Conservation (phyloP, 305 asterid species). For the Solanum hybrid region DNA sequence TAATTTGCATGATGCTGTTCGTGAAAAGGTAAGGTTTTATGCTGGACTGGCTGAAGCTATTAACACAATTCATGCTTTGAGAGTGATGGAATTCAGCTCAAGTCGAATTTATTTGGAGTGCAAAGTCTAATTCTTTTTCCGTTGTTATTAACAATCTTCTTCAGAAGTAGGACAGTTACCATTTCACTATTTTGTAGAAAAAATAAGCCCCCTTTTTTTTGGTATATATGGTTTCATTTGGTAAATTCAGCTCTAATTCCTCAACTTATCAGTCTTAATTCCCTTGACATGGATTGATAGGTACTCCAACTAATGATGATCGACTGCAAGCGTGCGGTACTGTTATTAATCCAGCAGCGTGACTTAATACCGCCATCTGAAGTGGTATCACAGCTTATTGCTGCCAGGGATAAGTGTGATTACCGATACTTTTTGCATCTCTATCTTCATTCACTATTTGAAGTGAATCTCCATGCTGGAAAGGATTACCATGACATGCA, state of each 20-base stretch:
- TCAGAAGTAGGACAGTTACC: not conserved
- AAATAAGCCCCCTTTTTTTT: not conserved
- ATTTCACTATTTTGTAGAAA: not conserved
- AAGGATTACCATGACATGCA: constrained; percentile 13
- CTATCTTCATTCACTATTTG: constrained; percentile 76
- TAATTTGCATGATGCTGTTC: constrained; percentile 72
- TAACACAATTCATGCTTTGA: not conserved
- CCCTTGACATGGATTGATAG: constrained; percentile 33
- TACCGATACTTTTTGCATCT: constrained; percentile 54
- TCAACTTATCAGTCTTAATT: not conserved
- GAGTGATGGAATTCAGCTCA: not conserved
- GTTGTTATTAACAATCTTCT: not conserved
- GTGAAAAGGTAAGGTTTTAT: constrained; percentile 56
- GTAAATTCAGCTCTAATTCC: not conserved
- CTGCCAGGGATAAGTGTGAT: constrained; percentile 38
- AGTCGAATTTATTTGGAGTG: not conserved
- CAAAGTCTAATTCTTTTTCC: not conserved
- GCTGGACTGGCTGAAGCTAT: not conserved
- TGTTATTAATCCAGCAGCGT: constrained; percentile 64
- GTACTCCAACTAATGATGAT: constrained; percentile 92
- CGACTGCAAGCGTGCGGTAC: constrained; percentile 73
- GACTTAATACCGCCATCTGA: constrained; percentile 69
- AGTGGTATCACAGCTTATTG: constrained; percentile 75
- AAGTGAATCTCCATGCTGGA: constrained; percentile 48
- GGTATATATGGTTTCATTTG: not conserved